Base-by-base conservation (phyloP, 768 basidiomycete genomes). In the Rhodotorula diobovata region DNA sequence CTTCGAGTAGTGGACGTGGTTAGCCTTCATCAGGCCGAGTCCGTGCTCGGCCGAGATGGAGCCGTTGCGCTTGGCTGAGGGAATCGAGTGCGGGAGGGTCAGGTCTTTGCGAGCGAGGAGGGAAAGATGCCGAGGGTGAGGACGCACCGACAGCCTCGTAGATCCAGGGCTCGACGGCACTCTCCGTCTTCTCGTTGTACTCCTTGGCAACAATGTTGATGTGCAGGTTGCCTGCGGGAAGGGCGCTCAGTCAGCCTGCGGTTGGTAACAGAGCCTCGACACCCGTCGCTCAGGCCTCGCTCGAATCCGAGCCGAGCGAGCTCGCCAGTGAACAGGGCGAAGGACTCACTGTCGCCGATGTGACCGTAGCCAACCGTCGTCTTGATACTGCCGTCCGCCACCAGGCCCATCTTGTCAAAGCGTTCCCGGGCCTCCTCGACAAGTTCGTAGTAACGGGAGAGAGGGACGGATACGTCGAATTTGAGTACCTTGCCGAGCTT, bases 21-120 rank as follows among this genome's bases (percentile, higher is more conserved):
- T n/a, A 2, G 39, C 50, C 83, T 98, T 98, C 90, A 92, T 92
- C 0, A 88, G 85, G n/a, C 95, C 94, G 63, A 99, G 88, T 11
- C 95, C 95, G 80, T 99, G 95, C 79, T 99, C 95, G 4, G 95
- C 95, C 12, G 94, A 97, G 74, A 99, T 87, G 0, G 95, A 97
- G 15, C 95, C 95, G 61, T 87, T 85, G 78, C 90, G 78, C 46
- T 80, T 79, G 61, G 82, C 80, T 82, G 61, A 39, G 20, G 41
- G 5, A 32, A 34, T 30, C 30, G 35, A 48, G 11, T 23, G 16
- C 28, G 39, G 53, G 25, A 12, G 54, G 16, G 21, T 43, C 32
- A 55, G 54, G 32, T n/a, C 12, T 35, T 15, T 7, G 3, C 18
- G 4, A 62, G 39, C 16, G 67, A 32, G 55, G 34, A 35, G 51